These are phyloP conservation scores for Carex myosuroides DNA, from an alignment of 176 grass and related monocot species.

Conservation along the genomic window DNA sequence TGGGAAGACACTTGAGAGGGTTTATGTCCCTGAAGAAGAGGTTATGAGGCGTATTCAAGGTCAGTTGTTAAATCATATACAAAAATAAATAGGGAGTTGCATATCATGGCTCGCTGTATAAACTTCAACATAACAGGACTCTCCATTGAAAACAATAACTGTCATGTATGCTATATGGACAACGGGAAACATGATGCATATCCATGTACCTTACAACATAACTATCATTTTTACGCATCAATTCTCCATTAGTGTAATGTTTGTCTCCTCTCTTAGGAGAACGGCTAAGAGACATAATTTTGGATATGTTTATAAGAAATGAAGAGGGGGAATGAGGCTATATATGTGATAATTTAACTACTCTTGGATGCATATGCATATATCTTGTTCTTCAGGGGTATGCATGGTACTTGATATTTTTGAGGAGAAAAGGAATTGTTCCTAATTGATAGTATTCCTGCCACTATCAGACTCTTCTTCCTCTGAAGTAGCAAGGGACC, in stretches of 20 bases:
- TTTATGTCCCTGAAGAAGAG: slow-evolving; percentile 28
- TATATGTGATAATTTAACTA: neutral
- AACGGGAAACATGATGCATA: neutral
- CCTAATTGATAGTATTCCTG: neutral
- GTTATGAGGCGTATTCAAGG: slow-evolving; percentile 30
- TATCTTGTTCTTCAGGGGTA: neutral
- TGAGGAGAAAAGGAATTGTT: neutral
- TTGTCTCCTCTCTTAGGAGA: neutral
- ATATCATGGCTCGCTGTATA: neutral
- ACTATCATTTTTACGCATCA: neutral
- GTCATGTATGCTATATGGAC: neutral
- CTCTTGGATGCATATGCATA: neutral
- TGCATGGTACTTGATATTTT: neutral
- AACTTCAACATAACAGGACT: neutral
- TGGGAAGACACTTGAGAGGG: slow-evolving; percentile 20
- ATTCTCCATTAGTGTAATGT: neutral
- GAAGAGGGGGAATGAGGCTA: neutral
- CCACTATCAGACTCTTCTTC: neutral
- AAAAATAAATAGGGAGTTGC: neutral
- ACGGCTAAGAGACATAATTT: neutral
- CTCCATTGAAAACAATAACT: neutral
- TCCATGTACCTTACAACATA: neutral
- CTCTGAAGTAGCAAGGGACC: slow-evolving; percentile 1
- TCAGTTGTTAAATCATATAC: neutral
- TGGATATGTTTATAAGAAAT: neutral